A percentile compares a stretch with the other conserved stretches of the same genome.
Evolutionary conservation across 2,329 filamentous ascomycete species (phyloP).

Genomic region (Rhinocladiella similis): DNA sequence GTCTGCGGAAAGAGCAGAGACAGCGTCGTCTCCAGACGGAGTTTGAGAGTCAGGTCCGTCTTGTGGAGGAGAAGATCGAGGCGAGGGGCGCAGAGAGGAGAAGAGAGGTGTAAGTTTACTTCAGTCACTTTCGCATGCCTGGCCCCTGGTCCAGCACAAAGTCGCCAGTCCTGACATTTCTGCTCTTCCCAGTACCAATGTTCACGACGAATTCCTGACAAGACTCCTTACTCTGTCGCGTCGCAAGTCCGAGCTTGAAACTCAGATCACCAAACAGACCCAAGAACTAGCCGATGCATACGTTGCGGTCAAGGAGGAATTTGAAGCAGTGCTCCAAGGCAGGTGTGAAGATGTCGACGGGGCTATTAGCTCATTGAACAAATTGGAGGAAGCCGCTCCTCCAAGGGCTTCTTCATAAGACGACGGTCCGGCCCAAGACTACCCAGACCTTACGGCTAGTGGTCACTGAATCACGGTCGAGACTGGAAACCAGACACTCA

Average conservation of each 20-base stretch:
- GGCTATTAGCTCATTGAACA: constrained; percentile 6
- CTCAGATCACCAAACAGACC: constrained; percentile 12
- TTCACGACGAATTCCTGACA: constrained; percentile 6
- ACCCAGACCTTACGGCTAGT: background rate
- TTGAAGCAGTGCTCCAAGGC: constrained; percentile 20
- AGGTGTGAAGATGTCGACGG: constrained; percentile 18
- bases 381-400: constrained; percentile 1
- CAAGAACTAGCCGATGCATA: constrained; percentile 19
- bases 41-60: constrained; percentile 11
- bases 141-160: no score
- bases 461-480: background rate
- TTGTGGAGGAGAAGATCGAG: constrained; percentile 10
- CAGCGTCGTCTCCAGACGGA: constrained; percentile 18
- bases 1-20: constrained; percentile 17
- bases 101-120: constrained; percentile 9
- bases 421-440: background rate
- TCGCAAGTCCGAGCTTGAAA: constrained; percentile 20
- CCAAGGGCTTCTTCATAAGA: background rate
- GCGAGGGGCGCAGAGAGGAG: constrained; percentile 1
- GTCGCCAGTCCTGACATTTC: background rate
- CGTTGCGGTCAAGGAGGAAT: constrained; percentile 14
- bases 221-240: constrained; percentile 12
- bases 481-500: background rate
- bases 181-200: constrained; percentile 5
- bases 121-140: background rate